Evolutionary conservation across 768 basidiomycete genomes (phyloP).

Genomic region (Ramaria sp.): DNA sequence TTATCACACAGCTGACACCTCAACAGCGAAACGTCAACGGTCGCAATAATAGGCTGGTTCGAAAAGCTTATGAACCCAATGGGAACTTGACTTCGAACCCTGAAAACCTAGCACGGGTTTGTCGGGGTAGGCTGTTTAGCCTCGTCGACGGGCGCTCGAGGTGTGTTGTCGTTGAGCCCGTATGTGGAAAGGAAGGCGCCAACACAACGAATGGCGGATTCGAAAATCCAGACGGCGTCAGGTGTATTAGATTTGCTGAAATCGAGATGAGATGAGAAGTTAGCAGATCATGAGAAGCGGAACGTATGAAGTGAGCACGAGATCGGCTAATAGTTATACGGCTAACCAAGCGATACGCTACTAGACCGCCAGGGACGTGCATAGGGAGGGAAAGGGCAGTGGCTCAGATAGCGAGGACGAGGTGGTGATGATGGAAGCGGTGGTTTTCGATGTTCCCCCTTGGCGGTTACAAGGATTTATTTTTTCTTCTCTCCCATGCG

Average conservation of each 20-base stretch:
- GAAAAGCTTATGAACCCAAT: conserved; percentile 28
- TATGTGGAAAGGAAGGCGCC: conserved; percentile 59
- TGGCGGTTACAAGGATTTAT: no score
- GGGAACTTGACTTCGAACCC: conserved; percentile 22
- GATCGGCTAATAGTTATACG: no score
- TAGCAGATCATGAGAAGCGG: no score
- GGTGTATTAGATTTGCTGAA: conserved; percentile 38
- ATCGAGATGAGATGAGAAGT: conserved; percentile 41
- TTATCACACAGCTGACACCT: not conserved
- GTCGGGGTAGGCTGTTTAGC: conserved; percentile 52
- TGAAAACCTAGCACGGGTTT: conserved; percentile 34
- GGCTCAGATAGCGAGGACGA: no score
- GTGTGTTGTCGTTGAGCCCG: conserved; percentile 46
- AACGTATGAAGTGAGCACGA: no score
- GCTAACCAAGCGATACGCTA: no score
- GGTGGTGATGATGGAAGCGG: no score
- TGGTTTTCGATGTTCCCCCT: no score
- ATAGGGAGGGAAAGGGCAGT: no score
- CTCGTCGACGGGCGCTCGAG: conserved; percentile 43
- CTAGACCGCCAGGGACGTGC: no score
- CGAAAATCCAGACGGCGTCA: conserved; percentile 39
- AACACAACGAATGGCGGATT: conserved; percentile 66
- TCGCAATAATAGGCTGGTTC: conserved; percentile 20
- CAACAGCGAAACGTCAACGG: conserved; percentile 18
- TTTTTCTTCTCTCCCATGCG: no score